A percentile compares a stretch with the other conserved stretches of the same genome.
These are phyloP conservation scores for Pelargonium nanum DNA, from an alignment of 345 rosid species.

Conservation along the genomic window DNA sequence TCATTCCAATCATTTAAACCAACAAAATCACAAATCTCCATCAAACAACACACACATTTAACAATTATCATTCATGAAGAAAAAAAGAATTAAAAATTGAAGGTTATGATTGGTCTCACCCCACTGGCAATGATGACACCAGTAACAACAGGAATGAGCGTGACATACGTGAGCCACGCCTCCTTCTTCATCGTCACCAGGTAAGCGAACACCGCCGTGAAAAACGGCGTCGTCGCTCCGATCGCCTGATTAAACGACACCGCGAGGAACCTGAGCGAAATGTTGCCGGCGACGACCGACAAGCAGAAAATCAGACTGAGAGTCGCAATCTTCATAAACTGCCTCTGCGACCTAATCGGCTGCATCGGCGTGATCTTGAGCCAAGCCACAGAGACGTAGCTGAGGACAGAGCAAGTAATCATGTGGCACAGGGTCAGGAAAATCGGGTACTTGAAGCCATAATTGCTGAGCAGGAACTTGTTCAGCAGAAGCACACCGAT, in stretches of 20 bases:
- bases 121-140: conserved; percentile 99
- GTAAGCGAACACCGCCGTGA: conserved; percentile 93
- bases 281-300: conserved; percentile 88
- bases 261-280: conserved; percentile 72
- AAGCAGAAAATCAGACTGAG: conserved; percentile 83
- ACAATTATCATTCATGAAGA: not conserved
- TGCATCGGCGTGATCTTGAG: conserved; percentile 97
- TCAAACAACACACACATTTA: not conserved
- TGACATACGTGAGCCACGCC: conserved; percentile 89
- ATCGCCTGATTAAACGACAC: conserved; percentile 90
- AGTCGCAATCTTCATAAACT: conserved; percentile 84
- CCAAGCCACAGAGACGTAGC: conserved; percentile 92
- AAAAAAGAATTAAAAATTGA: too few relatives aligned
- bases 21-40: too few relatives aligned
- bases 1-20: too few relatives aligned
- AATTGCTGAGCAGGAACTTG: conserved; percentile 87
- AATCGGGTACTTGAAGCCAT: conserved; percentile 97
- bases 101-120: conserved; percentile 49
- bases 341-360: conserved; percentile 76
- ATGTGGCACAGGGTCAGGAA: conserved; percentile 99
- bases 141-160: conserved; percentile 88
- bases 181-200: conserved; percentile 74
- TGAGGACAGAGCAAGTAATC: conserved; percentile 89
- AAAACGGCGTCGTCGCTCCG: conserved; percentile 98
- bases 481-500: conserved; percentile 86